These are phyloP conservation scores for Magnaporthales sp. DNA, from an alignment of 2,329 filamentous ascomycete genomes.

Conservation along the genomic window DNA sequence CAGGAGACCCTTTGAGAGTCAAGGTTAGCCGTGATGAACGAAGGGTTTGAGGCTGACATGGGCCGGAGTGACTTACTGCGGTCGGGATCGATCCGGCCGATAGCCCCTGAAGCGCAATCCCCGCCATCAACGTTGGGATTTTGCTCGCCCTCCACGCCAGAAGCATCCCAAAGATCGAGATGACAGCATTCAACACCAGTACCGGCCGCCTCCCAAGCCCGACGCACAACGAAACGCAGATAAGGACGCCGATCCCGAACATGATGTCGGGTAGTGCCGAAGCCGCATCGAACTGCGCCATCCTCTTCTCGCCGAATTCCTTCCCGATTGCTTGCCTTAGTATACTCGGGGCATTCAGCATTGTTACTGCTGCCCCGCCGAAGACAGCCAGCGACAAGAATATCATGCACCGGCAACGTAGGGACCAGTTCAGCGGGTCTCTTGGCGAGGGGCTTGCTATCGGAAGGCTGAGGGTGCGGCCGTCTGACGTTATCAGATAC, in stretches of 20 bases:
- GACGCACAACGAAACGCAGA: slow-evolving; percentile 27
- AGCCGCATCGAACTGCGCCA: background rate
- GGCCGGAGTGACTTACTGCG: slow-evolving; percentile 19
- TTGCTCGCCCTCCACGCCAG: slow-evolving; percentile 17
- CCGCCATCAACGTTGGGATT: slow-evolving; percentile 20
- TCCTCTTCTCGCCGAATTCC: background rate
- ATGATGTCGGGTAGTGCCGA: slow-evolving; percentile 16
- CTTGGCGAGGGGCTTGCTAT: slow-evolving; percentile 20
- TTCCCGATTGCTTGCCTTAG: background rate
- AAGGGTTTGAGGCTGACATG: no score
- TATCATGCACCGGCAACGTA: slow-evolving; percentile 9
- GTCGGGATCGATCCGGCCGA: slow-evolving; percentile 21
- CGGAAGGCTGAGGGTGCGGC: slow-evolving; percentile 20
- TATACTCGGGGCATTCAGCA: background rate
- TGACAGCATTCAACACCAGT: slow-evolving; percentile 19
- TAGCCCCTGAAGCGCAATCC: slow-evolving; percentile 22
- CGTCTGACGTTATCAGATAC: slow-evolving; percentile 22
- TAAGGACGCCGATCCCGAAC: slow-evolving; percentile 24
- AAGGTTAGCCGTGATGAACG: background rate
- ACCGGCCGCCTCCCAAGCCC: slow-evolving; percentile 27
- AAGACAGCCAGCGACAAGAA: background rate
- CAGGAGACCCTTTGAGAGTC: slow-evolving; percentile 19
- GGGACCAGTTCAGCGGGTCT: slow-evolving; percentile 21
- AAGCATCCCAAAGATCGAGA: slow-evolving; percentile 19
- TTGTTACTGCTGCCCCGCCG: no score